phyloP scores from a whole-genome alignment of 1,284 basidiomycete species.

The Ceratobasidium sp. region DNA sequence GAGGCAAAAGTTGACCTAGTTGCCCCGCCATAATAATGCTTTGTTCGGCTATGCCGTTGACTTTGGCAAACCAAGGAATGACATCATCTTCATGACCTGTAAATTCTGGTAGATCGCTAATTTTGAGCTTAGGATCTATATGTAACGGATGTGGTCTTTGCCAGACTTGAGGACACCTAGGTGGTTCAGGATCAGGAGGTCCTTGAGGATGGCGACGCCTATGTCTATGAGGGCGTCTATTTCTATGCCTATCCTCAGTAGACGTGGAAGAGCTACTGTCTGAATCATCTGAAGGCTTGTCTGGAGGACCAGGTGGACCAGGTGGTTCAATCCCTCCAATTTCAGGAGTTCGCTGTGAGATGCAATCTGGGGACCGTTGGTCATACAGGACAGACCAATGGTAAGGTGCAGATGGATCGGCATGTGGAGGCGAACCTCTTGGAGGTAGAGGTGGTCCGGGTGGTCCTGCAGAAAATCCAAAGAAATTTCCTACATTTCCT shows the following conservation, averaged over 20 bases:
- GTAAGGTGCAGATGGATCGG: too few relatives aligned
- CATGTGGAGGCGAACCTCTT: too few relatives aligned
- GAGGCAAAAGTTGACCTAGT: not conserved
- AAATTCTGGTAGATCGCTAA: not conserved
- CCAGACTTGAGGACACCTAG: not conserved
- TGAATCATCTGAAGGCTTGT: not conserved
- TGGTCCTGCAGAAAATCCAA: too few relatives aligned
- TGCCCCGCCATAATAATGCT: not conserved
- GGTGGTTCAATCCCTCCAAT: too few relatives aligned
- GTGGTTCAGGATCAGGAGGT: not conserved
- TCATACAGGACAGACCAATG: too few relatives aligned
- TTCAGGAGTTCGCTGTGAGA: too few relatives aligned
- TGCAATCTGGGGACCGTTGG: too few relatives aligned
- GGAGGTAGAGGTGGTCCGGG: too few relatives aligned
- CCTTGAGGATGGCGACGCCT: not conserved
- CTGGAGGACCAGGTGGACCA: not conserved
- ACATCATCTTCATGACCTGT: not conserved
- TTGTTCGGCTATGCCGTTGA: not conserved
- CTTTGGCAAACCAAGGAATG: not conserved
- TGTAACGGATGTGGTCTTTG: not conserved
- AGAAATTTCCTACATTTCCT: too few relatives aligned
- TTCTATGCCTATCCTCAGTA: too few relatives aligned
- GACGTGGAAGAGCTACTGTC: too few relatives aligned
- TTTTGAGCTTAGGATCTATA: conserved; percentile 15
- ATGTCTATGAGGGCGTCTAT: too few relatives aligned